Base-by-base conservation (phyloP, 805 yeast species). In the Nakazawaea holstii region DNA sequence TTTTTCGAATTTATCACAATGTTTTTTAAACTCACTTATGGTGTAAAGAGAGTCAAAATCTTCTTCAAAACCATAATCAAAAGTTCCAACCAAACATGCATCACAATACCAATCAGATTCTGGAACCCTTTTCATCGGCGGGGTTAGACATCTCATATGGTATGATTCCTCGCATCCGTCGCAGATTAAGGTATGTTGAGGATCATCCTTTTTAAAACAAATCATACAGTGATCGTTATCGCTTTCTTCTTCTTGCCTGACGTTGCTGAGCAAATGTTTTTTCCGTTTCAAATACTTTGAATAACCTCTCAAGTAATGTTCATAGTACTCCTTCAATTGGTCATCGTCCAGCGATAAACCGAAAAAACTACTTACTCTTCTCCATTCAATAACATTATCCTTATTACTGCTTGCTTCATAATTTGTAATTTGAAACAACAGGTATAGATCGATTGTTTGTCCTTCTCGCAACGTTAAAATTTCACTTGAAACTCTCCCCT, bases 1-100 rank as follows among this genome's bases (percentile, higher is more conserved):
- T 8, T 68, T 66, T 43, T 67, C 72, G 55, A 82, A 81, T 24
- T 72, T 66, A 31, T 66, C 62, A 52, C 88, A 82, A 51, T 76
- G 67, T 4, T 73, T 61, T 52, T 76, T 73, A 61, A 90, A 91
- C 48, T 84, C 82, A 0, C 67, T 62, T 13, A 67, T 46, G 8
- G 67, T 62, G 53, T 58, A 66, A 6, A 87, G 64, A 0, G 83
- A 69, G 58, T 84, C 65, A 48, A 60, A 60, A 45, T 67, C 71
- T 53, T 86, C 94, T 53, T 85, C 91, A 61, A 92, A 91, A 0
- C 95, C 96, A 58, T 88, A 91, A 53, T 82, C 90, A 1, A 94
- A 92, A 36, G 87, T 84, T 0, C 96, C 96, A 11, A 85, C 71
- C n/a, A 91, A 68, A 63, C 98, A 91, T 48, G 76, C 76, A 43